These are phyloP conservation scores for Nicotiana undulata DNA, from an alignment of 257 asterid species.

Conservation along the genomic window DNA sequence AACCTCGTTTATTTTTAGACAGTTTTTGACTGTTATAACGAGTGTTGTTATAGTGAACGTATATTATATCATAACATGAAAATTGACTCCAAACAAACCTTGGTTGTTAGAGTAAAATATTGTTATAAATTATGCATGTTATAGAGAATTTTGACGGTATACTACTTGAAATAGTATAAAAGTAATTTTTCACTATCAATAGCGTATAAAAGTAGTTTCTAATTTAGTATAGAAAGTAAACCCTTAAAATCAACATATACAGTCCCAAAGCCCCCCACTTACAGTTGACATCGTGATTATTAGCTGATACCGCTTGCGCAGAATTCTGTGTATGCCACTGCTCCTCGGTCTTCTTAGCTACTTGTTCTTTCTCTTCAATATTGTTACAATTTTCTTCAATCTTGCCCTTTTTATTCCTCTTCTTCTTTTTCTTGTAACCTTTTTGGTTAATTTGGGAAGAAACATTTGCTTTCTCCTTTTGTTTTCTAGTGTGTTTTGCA, in stretches of 20 bases:
- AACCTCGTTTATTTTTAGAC: too few species aligned
- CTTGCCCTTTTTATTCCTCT: background rate
- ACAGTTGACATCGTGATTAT: background rate
- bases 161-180: too few species aligned
- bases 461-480: background rate
- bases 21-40: accelerated
- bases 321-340: background rate
- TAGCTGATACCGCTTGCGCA: background rate
- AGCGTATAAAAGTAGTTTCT: too few species aligned
- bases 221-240: background rate
- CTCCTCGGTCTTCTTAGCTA: background rate
- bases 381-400: background rate
- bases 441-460: background rate
- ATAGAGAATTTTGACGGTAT: too few species aligned
- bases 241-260: background rate
- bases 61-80: too few species aligned
- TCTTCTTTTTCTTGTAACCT: background rate
- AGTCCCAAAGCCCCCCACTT: background rate
- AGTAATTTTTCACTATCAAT: too few species aligned
- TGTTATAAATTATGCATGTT: too few species aligned
- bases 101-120: too few species aligned
- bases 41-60: too few species aligned
- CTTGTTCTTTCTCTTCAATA: background rate
- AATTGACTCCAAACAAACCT: too few species aligned
- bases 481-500: background rate